Percentiles rank a stretch among this genome's conserved stretches.
Conservation (phyloP, 768 basidiomycete genomes). For the Agaricus sinodeliciosus region DNA sequence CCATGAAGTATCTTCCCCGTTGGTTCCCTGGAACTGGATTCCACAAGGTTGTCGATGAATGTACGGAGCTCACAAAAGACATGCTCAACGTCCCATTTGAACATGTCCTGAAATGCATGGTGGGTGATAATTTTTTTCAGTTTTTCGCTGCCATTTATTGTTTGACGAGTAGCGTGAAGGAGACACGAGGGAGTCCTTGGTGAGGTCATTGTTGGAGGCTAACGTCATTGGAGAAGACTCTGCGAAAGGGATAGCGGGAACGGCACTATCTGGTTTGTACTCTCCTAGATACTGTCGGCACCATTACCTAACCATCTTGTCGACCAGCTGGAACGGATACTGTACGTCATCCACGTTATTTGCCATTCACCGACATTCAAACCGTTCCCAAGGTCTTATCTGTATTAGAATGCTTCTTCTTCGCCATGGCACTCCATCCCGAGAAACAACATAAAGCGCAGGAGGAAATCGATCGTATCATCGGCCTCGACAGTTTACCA, state of each 20-base stretch:
- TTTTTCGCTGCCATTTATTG: neutral
- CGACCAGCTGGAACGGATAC: constrained; percentile 13
- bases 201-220: constrained; percentile 5
- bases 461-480: constrained; percentile 23
- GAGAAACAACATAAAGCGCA: constrained; percentile 23
- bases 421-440: constrained; percentile 23
- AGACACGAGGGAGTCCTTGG: constrained; percentile 7
- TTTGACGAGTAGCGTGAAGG: constrained; percentile 5
- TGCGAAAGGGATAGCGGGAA: constrained; percentile 9
- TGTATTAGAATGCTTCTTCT: constrained; percentile 17
- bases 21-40: constrained; percentile 28
- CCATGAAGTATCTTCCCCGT: constrained; percentile 19
- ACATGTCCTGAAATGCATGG: constrained; percentile 15
- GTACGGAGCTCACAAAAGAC: constrained; percentile 10
- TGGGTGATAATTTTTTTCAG: neutral
- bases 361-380: neutral
- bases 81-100: constrained; percentile 18
- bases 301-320: neutral
- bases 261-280: constrained; percentile 11
- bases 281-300: neutral
- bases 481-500: constrained; percentile 22
- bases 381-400: constrained; percentile 11
- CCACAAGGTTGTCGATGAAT: constrained; percentile 14
- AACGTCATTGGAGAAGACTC: constrained; percentile 3
- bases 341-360: neutral